Percentiles rank a stretch among this genome's conserved stretches.
Conservation (phyloP, 208 protist genomes). For the Leishmania guyanensis region DNA sequence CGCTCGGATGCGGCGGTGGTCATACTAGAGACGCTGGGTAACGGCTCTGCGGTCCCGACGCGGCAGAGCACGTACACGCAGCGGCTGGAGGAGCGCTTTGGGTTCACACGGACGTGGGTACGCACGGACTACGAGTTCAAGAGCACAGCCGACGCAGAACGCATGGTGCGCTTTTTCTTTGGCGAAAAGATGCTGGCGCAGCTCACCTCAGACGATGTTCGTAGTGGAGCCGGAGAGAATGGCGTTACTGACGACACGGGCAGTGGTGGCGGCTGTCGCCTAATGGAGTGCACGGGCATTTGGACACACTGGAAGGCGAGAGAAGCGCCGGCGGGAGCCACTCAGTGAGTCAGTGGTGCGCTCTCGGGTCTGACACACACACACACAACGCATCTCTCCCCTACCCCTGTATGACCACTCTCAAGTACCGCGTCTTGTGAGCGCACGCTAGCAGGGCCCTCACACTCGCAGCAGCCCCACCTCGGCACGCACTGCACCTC, state of each 20-base stretch:
- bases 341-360: neutral
- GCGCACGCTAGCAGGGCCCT: neutral
- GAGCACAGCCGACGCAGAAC: constrained; percentile 45
- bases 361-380: neutral
- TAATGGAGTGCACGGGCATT: constrained; percentile 85
- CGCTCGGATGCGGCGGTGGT: constrained; percentile 55
- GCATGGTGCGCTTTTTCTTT: constrained; percentile 85
- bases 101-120: constrained; percentile 69
- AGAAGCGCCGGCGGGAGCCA: constrained; percentile 1
- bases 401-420: neutral
- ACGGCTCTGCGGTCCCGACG: constrained; percentile 49
- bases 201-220: constrained; percentile 10
- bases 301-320: constrained; percentile 67
- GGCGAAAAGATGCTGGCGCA: constrained; percentile 37
- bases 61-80: constrained; percentile 68
- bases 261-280: constrained; percentile 10
- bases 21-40: constrained; percentile 83
- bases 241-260: neutral
- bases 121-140: constrained; percentile 84
- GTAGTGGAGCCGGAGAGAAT: neutral
- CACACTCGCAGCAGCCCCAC: neutral
- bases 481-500: neutral
- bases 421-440: neutral
- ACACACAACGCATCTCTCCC: neutral
- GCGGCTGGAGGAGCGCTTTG: constrained; percentile 57